phyloP scores from a whole-genome alignment of 2,329 filamentous ascomycete species.

The Ciborinia camelliae region DNA sequence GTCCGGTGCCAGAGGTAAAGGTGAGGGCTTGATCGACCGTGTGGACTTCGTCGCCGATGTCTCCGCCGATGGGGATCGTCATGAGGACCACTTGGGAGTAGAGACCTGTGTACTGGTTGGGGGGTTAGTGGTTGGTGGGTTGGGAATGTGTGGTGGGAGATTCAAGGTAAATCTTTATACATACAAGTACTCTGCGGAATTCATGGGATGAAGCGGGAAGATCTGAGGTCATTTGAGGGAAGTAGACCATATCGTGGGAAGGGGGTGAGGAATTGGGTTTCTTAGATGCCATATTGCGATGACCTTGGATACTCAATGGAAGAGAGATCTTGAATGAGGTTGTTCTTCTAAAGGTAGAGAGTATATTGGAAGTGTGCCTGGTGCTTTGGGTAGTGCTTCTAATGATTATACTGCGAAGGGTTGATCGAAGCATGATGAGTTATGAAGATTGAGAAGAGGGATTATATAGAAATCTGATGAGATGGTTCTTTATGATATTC shows the following conservation, averaged over 20 bases:
- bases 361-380: neutral
- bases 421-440: neutral
- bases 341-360: slow-evolving; percentile 5
- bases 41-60: slow-evolving; percentile 66
- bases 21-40: slow-evolving; percentile 63
- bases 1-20: slow-evolving; percentile 57
- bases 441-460: neutral
- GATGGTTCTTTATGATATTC: neutral
- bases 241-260: slow-evolving; percentile 57
- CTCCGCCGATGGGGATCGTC: slow-evolving; percentile 60
- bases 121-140: neutral
- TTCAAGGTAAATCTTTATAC: neutral
- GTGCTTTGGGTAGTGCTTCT: neutral
- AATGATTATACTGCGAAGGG: neutral
- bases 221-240: slow-evolving; percentile 52
- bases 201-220: slow-evolving; percentile 53
- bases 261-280: slow-evolving; percentile 40
- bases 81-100: slow-evolving; percentile 63
- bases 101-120: slow-evolving; percentile 51
- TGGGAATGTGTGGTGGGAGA: neutral
- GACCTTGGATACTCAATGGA: neutral
- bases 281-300: slow-evolving; percentile 26
- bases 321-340: neutral
- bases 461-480: neutral
- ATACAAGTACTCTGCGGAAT: slow-evolving; percentile 54